A percentile compares a stretch with the other conserved stretches of the same genome.
These are phyloP conservation scores for Xerocomus amazonicus DNA, from an alignment of 1,284 basidiomycete genomes.

Conservation along the genomic window DNA sequence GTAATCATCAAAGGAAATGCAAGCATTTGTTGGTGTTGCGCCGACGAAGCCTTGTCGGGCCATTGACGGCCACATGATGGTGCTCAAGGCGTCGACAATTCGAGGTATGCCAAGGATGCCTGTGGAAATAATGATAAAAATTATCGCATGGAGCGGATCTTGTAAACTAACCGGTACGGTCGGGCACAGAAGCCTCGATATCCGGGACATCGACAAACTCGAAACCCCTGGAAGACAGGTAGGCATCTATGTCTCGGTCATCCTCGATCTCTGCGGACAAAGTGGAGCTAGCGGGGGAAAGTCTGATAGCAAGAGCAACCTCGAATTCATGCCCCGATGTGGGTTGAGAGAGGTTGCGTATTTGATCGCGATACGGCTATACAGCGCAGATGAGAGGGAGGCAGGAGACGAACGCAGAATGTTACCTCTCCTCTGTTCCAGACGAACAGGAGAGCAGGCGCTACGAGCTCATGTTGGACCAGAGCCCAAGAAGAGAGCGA, in stretches of 20 bases:
- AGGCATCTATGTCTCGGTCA: slow-evolving; percentile 55
- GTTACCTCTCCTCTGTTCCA: slow-evolving; percentile 63
- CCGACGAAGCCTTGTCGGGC: slow-evolving; percentile 21
- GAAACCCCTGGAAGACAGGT: slow-evolving; percentile 64
- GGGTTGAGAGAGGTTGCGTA: slow-evolving; percentile 47
- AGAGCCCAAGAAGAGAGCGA: slow-evolving; percentile 40
- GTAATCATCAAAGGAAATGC: slow-evolving; percentile 18
- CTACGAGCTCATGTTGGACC: slow-evolving; percentile 25
- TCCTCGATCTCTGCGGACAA: slow-evolving; percentile 22
- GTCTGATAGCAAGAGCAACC: slow-evolving; percentile 63
- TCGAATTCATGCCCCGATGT: slow-evolving; percentile 56
- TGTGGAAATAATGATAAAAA: slow-evolving; percentile 23
- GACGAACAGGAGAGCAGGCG: slow-evolving; percentile 69
- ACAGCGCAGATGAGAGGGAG: slow-evolving; percentile 24
- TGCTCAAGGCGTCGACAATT: slow-evolving; percentile 72
- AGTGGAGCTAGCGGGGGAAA: slow-evolving; percentile 27
- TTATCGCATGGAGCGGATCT: background rate
- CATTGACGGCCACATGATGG: slow-evolving; percentile 84
- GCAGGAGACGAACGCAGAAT: slow-evolving; percentile 3
- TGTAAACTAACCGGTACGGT: slow-evolving; percentile 19
- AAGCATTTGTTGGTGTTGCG: background rate
- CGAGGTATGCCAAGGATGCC: slow-evolving; percentile 61
- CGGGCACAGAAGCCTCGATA: slow-evolving; percentile 4
- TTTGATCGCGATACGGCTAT: slow-evolving; percentile 51
- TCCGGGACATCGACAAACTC: slow-evolving; percentile 58